Base-by-base conservation (phyloP, 2,329 filamentous ascomycete genomes). In the Aspergillus arachidicola region DNA sequence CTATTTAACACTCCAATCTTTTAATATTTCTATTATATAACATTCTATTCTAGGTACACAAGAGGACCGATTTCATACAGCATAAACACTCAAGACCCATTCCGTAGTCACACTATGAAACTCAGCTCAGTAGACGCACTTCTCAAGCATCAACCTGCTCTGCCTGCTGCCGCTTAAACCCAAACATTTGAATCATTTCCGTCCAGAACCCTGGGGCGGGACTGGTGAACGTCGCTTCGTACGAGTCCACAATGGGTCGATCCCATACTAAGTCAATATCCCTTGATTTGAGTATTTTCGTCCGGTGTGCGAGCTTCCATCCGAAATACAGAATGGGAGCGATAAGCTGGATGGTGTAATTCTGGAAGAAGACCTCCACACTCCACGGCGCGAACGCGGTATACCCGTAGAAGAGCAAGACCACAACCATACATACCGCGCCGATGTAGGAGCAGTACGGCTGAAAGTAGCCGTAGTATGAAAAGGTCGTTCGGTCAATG, bases 361-460 rank as follows among this genome's bases (percentile, higher is more conserved):
- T 87, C 72, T 91, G 90, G 34, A 93, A 77, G 73, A 93, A 93
- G 21, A 83, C 85, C 16, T 86, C 83, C 0, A 87, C 73, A 62
- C 85, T 83, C 90, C 89, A 93, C 4, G 82, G 79, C 12, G 80
- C 80, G 69, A 93, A 93, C 0, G 93, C 87, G 0, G 87, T 84
- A 64, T 92, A 93, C 0, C 91, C 91, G 6, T 89, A 86, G 2
- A 92, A 85, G 67, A 93, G 85, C 0, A 86, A 84, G 86, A 93
- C 91, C 63, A 90, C 75, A 38, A 85, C 84, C 0, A 88, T 90
- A 36, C 85, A 86, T 1, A 80, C 72, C 1, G 92, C 76, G 0
- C 86, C 87, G 59, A 88, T 88, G 72, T 84, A 93, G 0, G 90
- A 89, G 0, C 86, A 83, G 68, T 87, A 93, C 1, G 91, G 91